Base-by-base conservation (phyloP, 306 rosid genomes). In the Inga laurina region DNA sequence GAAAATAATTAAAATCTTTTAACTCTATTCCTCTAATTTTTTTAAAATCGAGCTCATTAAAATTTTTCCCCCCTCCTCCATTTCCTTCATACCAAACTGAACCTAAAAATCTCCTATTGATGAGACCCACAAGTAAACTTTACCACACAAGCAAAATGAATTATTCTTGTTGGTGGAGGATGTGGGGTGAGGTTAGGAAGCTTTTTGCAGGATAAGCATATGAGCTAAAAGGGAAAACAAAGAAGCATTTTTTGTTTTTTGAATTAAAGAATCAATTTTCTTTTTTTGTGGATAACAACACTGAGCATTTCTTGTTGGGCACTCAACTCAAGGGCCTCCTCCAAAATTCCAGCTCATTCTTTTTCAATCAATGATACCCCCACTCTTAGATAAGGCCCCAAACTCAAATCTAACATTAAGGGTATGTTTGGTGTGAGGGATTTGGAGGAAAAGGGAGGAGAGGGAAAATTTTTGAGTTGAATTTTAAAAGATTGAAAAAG, bases 301-400 rank as follows among this genome's bases (percentile, higher is more conserved):
- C 76, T 52, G 66, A 70, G 52, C 71, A 49, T 77, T 75, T 54
- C 84, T 76, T 76, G 84, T 77, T 81, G 39, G 68, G 9, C 79
- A 62, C 79, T 81, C 88, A 81, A 76, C 79, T 81, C 88, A 81
- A 76, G 27, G 37, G 52, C 52, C 7, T 72, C 70, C 34, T 61
- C 16, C 67, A 19, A 65, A 48, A n/a, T 80, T 80, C 76, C 79
- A 72, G 82, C 85, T 61, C 79, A 77, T 15, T 16, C 48, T 39
- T 15, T 16, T n/a, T 51, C 27, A 11, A 30, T 21, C 72, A 37
- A 37, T 4, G 41, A 39, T 6, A 1, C 43, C 43, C 43, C 43
- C 43, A 39, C 43, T 39, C 43, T 39, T 39, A 39, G 8, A 7
- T 37, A 8, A 39, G 43, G 43, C 43, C 43, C 43, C 43, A 39